phyloP scores from a whole-genome alignment of 495 filamentous ascomycete genomes.

The Penicillium herquei region DNA sequence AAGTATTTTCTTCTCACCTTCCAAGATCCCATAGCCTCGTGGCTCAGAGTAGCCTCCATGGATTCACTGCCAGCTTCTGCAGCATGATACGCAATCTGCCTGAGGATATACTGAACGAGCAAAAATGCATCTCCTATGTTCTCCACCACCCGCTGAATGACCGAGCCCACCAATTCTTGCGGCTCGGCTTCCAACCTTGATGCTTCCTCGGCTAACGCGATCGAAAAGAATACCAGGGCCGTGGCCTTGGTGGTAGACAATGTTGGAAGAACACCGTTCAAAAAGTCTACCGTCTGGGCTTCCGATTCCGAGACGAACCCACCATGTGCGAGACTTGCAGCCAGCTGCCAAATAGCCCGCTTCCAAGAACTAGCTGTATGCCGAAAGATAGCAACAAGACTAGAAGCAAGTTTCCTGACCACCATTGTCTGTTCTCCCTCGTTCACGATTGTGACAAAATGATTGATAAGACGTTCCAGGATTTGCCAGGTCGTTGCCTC shows the following conservation, averaged over 20 bases:
- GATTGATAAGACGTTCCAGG: slow-evolving; percentile 66
- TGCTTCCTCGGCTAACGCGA: slow-evolving; percentile 70
- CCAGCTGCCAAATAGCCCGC: slow-evolving; percentile 65
- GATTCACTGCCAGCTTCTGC: slow-evolving; percentile 20
- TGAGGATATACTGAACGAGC: slow-evolving; percentile 37
- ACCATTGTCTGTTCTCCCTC: slow-evolving; percentile 64
- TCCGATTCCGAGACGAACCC: slow-evolving; percentile 50
- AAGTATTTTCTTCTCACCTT: slow-evolving; percentile 22
- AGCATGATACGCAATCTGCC: slow-evolving; percentile 30
- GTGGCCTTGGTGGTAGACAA: slow-evolving; percentile 55
- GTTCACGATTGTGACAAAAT: slow-evolving; percentile 60
- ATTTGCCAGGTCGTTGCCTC: slow-evolving; percentile 61
- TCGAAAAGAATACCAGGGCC: slow-evolving; percentile 68
- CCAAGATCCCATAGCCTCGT: slow-evolving; percentile 37
- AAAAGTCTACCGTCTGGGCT: slow-evolving; percentile 49
- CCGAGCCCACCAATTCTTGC: slow-evolving; percentile 13
- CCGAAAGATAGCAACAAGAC: slow-evolving; percentile 76
- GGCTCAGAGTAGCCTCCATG: slow-evolving; percentile 20
- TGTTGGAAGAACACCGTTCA: slow-evolving; percentile 38
- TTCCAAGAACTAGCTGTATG: slow-evolving; percentile 68
- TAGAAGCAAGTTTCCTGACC: slow-evolving; percentile 77
- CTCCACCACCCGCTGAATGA: slow-evolving; percentile 18
- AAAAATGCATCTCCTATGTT: slow-evolving; percentile 40
- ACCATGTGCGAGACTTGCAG: slow-evolving; percentile 56
- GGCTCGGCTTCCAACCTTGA: slow-evolving; percentile 22